Base-by-base conservation (phyloP, 208 protist species). In the Leishmania major region DNA sequence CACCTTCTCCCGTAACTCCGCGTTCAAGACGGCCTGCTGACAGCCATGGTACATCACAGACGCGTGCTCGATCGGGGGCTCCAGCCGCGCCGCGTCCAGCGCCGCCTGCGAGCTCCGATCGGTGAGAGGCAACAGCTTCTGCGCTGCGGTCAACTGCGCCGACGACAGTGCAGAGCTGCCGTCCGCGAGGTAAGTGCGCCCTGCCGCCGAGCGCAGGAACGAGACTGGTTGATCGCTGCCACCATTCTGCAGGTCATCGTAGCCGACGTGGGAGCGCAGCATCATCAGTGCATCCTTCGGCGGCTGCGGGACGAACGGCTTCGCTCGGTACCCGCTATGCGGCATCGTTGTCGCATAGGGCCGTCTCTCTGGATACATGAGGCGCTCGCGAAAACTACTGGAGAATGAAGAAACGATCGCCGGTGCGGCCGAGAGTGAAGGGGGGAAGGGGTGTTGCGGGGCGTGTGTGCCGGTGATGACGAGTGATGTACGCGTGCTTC, bases 1-100 rank as follows among this genome's bases (percentile, higher is more conserved):
- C 55, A 96, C 83, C 31, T 88, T 85, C 43, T 83, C 78, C 47
- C 88, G 91, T 60, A 97, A 87, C 87, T 97, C 86, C 28, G 91
- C 89, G 70, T 97, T 97, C 28, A 97, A 87, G 8, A 80, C 90
- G 22, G 84, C 84, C 81, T 97, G 94, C 87, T 97, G 94, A 15
- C 89, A 95, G 73, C 84, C 91, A 82, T 97, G 94, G 87, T 94
- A 96, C 69, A 85, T 80, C 37, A 84, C 62, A 17, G 77, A 90
- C 7, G 84, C 88, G 78, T 89, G 82, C 55, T 88, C 76, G 62
- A 97, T 93, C 1, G 94, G 92, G 1, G 74, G 84, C 78, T 88
- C 85, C 51, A 94, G 83, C 67, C 70, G 35, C 4, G 86, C 88
- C 51, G 81, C 72, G 1, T 53, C 55, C 15, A 89, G 69, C 49